A percentile compares a stretch with the other conserved stretches of the same genome.
Evolutionary conservation across 495 filamentous ascomycete genomes (phyloP).

Genomic region (Stereocaulon alpinum): DNA sequence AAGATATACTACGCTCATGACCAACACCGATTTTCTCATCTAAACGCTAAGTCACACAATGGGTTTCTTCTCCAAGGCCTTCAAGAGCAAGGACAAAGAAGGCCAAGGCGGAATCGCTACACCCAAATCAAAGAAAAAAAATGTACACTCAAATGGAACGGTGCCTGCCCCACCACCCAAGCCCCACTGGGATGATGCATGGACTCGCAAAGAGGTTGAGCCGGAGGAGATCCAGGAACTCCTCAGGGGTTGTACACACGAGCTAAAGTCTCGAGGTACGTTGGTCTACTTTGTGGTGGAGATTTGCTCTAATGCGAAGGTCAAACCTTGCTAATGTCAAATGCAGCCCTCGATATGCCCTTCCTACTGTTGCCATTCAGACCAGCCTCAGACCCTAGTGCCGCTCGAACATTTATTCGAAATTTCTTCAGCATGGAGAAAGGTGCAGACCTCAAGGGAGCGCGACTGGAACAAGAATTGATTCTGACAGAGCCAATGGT

Average conservation of each 20-base stretch:
- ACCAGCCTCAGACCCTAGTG: conserved; percentile 81
- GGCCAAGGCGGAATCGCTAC: conserved; percentile 28
- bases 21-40: neutral
- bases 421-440: conserved; percentile 70
- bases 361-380: conserved; percentile 95
- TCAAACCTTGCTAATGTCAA: conserved; percentile 19
- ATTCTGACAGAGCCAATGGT: conserved; percentile 93
- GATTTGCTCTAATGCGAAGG: neutral
- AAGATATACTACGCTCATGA: conserved; percentile 3
- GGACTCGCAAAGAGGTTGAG: conserved; percentile 72
- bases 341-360: conserved; percentile 70
- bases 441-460: conserved; percentile 46
- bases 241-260: conserved; percentile 70
- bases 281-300: neutral
- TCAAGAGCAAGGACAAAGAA: conserved; percentile 53
- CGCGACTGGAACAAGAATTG: conserved; percentile 71
- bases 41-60: conserved; percentile 24
- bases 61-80: conserved; percentile 58
- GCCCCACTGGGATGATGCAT: conserved; percentile 82
- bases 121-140: conserved; percentile 51
- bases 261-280: conserved; percentile 91
- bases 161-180: conserved; percentile 44
- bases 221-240: conserved; percentile 88
- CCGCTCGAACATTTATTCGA: conserved; percentile 81
- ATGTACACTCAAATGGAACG: conserved; percentile 41